A percentile compares a stretch with the other conserved stretches of the same genome.
Evolutionary conservation across 176 grass and related monocot species (phyloP).

Genomic region (Rhynchospora pubera): DNA sequence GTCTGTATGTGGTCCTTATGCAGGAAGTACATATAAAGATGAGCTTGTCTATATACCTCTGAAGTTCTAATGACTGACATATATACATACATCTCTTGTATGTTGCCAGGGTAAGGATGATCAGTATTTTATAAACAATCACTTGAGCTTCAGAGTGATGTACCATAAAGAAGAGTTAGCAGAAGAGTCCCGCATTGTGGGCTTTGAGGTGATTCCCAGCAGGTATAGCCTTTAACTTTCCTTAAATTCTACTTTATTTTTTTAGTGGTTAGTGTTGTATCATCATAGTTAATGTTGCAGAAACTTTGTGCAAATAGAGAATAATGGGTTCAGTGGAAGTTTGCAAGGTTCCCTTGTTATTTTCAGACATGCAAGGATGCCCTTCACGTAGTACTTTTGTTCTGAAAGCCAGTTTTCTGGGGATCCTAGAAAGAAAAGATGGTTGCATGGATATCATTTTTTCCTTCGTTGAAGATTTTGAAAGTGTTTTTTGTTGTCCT

Average conservation of each 20-base stretch:
- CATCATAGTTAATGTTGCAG: not conserved
- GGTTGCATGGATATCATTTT: not conserved
- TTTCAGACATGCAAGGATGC: not conserved
- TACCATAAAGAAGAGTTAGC: conserved; percentile 34
- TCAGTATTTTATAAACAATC: conserved; percentile 46
- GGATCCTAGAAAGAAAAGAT: not conserved
- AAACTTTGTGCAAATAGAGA: not conserved
- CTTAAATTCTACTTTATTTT: not conserved
- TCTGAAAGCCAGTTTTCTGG: not conserved
- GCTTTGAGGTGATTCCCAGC: conserved; percentile 45
- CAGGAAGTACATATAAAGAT: not conserved
- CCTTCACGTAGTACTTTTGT: not conserved
- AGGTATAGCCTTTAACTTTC: conserved; percentile 17
- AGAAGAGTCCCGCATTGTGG: conserved; percentile 43
- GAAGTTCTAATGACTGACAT: not conserved
- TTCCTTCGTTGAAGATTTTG: not conserved
- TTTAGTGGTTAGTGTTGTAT: not conserved
- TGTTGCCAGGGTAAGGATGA: conserved; percentile 30
- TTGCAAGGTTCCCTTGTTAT: not conserved
- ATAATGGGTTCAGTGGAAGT: not conserved
- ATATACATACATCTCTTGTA: conserved; percentile 1
- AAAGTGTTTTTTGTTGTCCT: not conserved
- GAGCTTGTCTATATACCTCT: not conserved
- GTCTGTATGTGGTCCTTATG: not conserved
- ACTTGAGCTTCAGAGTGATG: conserved; percentile 48